These are phyloP conservation scores for Diospyros lotus DNA, from an alignment of 148 eudicot genomes.

Conservation along the genomic window DNA sequence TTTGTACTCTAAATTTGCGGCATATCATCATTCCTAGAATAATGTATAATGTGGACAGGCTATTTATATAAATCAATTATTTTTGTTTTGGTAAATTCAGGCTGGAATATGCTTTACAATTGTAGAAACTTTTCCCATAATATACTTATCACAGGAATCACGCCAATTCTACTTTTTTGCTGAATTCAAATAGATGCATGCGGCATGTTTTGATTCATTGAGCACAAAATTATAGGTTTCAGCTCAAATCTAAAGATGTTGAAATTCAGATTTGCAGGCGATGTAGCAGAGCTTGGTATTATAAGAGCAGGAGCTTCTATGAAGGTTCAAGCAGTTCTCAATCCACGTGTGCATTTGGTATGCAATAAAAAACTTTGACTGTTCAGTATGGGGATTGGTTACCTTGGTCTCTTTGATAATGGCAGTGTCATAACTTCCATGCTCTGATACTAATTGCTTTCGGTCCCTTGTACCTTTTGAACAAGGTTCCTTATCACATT, in stretches of 20 bases:
- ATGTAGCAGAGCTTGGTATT: slow-evolving; percentile 77
- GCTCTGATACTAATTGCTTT: slow-evolving; percentile 7
- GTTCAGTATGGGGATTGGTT: neutral
- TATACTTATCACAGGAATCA: neutral
- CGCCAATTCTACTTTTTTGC: neutral
- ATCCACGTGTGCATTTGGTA: slow-evolving; percentile 92
- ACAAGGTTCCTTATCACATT: slow-evolving; percentile 89
- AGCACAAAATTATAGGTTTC: slow-evolving; percentile 4
- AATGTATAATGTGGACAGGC: neutral
- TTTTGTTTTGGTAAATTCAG: slow-evolving; percentile 1
- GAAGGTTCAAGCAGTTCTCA: slow-evolving; percentile 66
- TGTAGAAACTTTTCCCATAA: neutral
- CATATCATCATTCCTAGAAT: neutral
- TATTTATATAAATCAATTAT: too few species aligned
- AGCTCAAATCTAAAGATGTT: slow-evolving; percentile 15
- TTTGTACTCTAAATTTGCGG: neutral
- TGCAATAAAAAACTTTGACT: slow-evolving; percentile 10
- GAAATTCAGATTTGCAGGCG: slow-evolving; percentile 77
- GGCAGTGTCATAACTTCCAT: neutral
- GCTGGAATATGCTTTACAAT: neutral
- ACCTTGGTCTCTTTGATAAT: neutral
- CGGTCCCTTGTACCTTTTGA: slow-evolving; percentile 4
- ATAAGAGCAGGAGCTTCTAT: slow-evolving; percentile 63
- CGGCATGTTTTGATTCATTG: neutral
- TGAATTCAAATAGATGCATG: neutral